Evolutionary conservation across 2,329 filamentous ascomycete genomes (phyloP).

Genomic region (Tetracladium maxilliforme): DNA sequence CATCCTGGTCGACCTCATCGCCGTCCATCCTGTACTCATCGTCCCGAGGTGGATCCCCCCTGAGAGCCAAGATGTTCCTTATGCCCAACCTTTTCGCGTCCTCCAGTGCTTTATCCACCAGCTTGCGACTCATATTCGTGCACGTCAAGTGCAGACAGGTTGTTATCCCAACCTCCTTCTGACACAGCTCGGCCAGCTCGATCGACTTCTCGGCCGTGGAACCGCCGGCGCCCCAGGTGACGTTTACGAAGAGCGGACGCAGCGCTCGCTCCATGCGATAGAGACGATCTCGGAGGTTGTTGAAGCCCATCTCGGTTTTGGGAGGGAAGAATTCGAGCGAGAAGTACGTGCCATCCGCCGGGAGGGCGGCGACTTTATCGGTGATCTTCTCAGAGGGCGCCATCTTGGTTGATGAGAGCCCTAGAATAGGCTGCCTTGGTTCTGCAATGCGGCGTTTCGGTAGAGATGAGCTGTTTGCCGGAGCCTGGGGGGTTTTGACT

Average conservation of each 20-base stretch:
- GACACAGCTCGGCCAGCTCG: slow-evolving; percentile 88
- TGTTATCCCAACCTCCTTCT: slow-evolving; percentile 79
- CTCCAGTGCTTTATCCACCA: slow-evolving; percentile 81
- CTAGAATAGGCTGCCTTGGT: too few relatives aligned
- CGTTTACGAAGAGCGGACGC: slow-evolving; percentile 85
- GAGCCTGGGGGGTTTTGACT: too few relatives aligned
- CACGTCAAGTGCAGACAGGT: slow-evolving; percentile 95
- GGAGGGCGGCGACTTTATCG: slow-evolving; percentile 85
- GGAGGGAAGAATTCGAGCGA: slow-evolving; percentile 99
- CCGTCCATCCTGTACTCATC: slow-evolving; percentile 75
- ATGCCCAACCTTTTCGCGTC: slow-evolving; percentile 85
- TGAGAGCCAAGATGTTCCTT: slow-evolving; percentile 80
- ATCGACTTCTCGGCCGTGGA: slow-evolving; percentile 84
- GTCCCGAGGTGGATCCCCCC: slow-evolving; percentile 79
- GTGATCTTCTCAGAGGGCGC: slow-evolving; percentile 92
- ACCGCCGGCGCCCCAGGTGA: slow-evolving; percentile 95
- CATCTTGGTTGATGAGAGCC: slow-evolving; percentile 25
- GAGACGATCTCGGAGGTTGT: slow-evolving; percentile 83
- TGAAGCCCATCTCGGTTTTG: slow-evolving; percentile 90
- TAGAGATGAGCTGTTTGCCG: too few relatives aligned
- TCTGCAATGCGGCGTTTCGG: too few relatives aligned
- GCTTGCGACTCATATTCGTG: slow-evolving; percentile 83
- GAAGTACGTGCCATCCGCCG: slow-evolving; percentile 71
- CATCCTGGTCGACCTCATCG: slow-evolving; percentile 38
- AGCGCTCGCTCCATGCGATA: slow-evolving; percentile 90